phyloP scores from a whole-genome alignment of 352 stramenopile genomes.

The Pythium folliculosum region DNA sequence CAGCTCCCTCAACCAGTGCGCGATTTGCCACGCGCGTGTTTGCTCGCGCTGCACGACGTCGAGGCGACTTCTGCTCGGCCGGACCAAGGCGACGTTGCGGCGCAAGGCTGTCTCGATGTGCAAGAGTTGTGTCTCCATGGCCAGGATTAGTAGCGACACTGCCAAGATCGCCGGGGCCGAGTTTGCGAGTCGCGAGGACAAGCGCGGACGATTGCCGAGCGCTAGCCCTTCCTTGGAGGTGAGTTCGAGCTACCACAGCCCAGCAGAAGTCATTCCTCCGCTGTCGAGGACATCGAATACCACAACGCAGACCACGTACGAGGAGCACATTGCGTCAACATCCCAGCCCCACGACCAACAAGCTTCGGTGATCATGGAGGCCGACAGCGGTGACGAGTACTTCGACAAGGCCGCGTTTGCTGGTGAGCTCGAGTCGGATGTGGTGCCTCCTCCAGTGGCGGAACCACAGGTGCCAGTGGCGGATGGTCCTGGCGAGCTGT shows the following conservation, averaged over 20 bases:
- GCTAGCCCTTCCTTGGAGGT: not conserved
- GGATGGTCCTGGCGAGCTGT: not conserved
- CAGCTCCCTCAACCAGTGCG: slow-evolving; percentile 4
- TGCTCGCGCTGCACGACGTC: slow-evolving; percentile 13
- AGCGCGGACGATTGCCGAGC: not conserved
- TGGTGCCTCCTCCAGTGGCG: not conserved
- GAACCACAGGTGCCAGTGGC: not conserved
- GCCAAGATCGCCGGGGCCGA: slow-evolving; percentile 3
- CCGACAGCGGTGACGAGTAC: not conserved
- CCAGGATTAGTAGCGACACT: not conserved
- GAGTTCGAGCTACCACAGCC: not conserved
- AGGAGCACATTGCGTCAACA: not conserved
- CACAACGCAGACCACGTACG: not conserved
- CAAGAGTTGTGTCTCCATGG: slow-evolving; percentile 9
- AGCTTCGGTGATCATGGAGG: not conserved
- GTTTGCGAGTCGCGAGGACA: not conserved
- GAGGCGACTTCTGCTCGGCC: slow-evolving; percentile 2
- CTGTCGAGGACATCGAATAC: not conserved
- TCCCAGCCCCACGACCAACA: not conserved
- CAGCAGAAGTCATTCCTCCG: not conserved
- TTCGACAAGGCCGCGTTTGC: not conserved
- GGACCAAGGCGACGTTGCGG: not conserved
- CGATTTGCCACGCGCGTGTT: slow-evolving; percentile 1
- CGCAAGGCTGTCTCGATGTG: slow-evolving; percentile 5
- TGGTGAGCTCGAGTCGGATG: not conserved